Conservation (phyloP, 139 green algal genomes). For the Tetratostichococcus sp. region DNA sequence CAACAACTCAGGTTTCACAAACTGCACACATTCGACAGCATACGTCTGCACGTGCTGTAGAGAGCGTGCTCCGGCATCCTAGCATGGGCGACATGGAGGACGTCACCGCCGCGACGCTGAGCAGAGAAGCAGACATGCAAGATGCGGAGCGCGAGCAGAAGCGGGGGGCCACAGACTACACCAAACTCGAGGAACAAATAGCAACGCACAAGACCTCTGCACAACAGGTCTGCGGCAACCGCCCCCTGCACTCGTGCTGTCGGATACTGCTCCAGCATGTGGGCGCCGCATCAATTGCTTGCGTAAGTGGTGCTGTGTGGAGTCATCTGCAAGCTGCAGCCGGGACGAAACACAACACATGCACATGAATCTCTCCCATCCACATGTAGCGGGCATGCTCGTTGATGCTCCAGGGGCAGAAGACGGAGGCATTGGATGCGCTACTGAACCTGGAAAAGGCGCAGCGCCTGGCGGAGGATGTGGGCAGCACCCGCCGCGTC, state of each 20-base stretch:
- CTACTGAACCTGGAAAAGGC: conserved; percentile 85
- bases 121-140: conserved; percentile 45
- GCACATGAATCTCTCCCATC: too few species aligned
- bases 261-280: neutral
- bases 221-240: conserved; percentile 14
- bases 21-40: too few species aligned
- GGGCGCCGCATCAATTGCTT: too few species aligned
- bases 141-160: conserved; percentile 41
- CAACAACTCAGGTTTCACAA: too few species aligned
- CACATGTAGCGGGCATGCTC: too few species aligned
- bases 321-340: neutral
- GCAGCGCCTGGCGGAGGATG: conserved; percentile 77
- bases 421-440: conserved; percentile 56
- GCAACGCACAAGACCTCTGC: conserved; percentile 30
- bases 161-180: conserved; percentile 42
- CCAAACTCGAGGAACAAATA: conserved; percentile 55
- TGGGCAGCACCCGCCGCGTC: conserved; percentile 65
- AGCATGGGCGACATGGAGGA: conserved; percentile 22
- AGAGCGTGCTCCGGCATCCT: too few species aligned
- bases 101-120: conserved; percentile 50
- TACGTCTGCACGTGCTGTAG: too few species aligned
- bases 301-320: too few species aligned
- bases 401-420: conserved; percentile 5
- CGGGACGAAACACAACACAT: too few species aligned
- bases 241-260: neutral